Conservation (phyloP, 2,329 filamentous ascomycete species). For the Exophiala aquamarina region DNA sequence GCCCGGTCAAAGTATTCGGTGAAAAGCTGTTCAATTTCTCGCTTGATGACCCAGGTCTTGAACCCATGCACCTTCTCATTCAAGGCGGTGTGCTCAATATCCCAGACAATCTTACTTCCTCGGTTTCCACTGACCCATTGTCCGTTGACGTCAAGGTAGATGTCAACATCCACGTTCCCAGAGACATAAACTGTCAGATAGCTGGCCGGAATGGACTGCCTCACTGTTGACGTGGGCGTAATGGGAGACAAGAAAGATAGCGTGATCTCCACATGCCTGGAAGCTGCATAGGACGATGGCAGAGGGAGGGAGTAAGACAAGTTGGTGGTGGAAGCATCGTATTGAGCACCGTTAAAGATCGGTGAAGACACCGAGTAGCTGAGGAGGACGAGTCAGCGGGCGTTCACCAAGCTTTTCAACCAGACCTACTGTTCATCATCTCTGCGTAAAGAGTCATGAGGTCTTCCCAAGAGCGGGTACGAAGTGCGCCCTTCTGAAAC, state of each 20-base stretch:
- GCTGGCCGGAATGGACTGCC: slow-evolving; percentile 78
- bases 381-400: slow-evolving; percentile 5
- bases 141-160: slow-evolving; percentile 69
- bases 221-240: slow-evolving; percentile 75
- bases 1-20: slow-evolving; percentile 71
- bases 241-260: slow-evolving; percentile 73
- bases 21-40: slow-evolving; percentile 61
- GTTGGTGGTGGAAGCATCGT: slow-evolving; percentile 70
- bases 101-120: slow-evolving; percentile 70
- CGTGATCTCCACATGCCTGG: slow-evolving; percentile 46
- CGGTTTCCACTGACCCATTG: slow-evolving; percentile 81
- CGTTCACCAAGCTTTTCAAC: slow-evolving; percentile 38
- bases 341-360: slow-evolving; percentile 60
- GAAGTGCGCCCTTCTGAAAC: slow-evolving; percentile 60
- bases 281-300: slow-evolving; percentile 37
- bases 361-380: slow-evolving; percentile 61
- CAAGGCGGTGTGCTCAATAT: slow-evolving; percentile 50
- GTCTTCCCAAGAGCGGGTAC: slow-evolving; percentile 65
- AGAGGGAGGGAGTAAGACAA: slow-evolving; percentile 62
- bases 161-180: slow-evolving; percentile 63
- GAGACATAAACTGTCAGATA: slow-evolving; percentile 72
- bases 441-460: slow-evolving; percentile 63
- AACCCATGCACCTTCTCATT: slow-evolving; percentile 40
- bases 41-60: slow-evolving; percentile 44
- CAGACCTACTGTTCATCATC: slow-evolving; percentile 61